Evolutionary conservation across 1,284 basidiomycete species (phyloP), one percentile per base, ranked within the genome.

Genomic region (Irpex sp.): DNA sequence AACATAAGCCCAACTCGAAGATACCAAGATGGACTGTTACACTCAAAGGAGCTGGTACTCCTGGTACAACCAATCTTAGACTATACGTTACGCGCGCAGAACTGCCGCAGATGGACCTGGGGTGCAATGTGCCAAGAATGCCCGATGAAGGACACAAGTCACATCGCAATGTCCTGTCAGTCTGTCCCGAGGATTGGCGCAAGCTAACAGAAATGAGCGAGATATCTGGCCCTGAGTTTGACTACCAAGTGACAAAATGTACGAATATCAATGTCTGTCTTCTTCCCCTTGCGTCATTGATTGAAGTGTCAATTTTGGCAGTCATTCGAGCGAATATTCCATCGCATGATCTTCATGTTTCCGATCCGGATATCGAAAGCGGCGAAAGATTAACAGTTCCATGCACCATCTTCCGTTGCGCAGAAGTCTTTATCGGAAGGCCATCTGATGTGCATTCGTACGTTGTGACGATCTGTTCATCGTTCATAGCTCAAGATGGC

Each of bases 401-500:
- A 50, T 57, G 53, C 39, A 9, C 54, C 7, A 15, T 19, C 35
- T 60, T 54, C 59, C 50, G 26, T 11, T 19, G 53, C 15, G 31
- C 31, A 17, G 49, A 60, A 15, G 54, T 31, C 49, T 35, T 37
- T n/a, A 37, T 60, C n/a, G 46, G 59, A 7, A 15, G 49, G n/a
- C 46, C 59, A 3, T 51, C 49, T 15, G 50, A 60, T 26, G 13
- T 58, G 36, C 36, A 39, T 26, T 35, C 17, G 56, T 37, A 26
- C 9, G 39, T 43, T 17, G 83, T 49, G 79, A 11, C 15, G 8
- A 15, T 43, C 39, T 43, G 26, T 26, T 26, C 79, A 17, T 70
- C 86, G 53, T 82, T 83, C 31, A 11, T 57, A 58, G 31, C 61
- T 60, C 49, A 47, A n/a, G 51, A 54, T 59, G 7, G 37, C 26